phyloP scores from a whole-genome alignment of 2,329 filamentous ascomycete genomes.

The Tolypocladium ophioglossoides region DNA sequence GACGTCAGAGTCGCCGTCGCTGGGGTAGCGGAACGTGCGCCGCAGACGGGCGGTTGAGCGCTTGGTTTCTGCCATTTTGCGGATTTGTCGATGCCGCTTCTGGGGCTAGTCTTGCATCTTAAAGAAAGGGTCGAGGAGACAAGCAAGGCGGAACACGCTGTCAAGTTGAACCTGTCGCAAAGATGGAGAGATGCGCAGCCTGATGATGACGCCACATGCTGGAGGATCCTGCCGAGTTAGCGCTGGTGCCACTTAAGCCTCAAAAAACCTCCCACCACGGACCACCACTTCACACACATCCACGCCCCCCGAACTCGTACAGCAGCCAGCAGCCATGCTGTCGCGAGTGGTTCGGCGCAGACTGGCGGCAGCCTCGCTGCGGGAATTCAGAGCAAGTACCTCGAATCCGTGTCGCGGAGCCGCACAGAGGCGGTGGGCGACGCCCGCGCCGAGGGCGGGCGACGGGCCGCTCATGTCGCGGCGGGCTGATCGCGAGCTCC shows the following conservation, averaged over 20 bases:
- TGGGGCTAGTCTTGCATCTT: neutral
- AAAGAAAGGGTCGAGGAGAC: neutral
- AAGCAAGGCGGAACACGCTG: no score
- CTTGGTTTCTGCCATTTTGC: conserved; percentile 12
- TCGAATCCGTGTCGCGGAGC: conserved; percentile 5
- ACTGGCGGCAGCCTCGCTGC: conserved; percentile 11
- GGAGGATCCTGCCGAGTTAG: neutral
- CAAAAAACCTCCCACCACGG: conserved; percentile 1
- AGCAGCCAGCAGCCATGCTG: conserved; percentile 5
- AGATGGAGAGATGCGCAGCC: neutral
- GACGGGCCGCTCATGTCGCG: conserved; percentile 56
- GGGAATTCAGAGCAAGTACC: conserved; percentile 5
- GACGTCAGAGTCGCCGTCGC: conserved; percentile 40
- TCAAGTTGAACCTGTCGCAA: no score
- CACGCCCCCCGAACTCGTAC: neutral
- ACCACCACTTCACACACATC: neutral
- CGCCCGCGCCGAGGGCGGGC: conserved; percentile 46
- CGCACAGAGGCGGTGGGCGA: conserved; percentile 34
- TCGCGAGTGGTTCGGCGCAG: conserved; percentile 12
- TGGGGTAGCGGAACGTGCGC: conserved; percentile 68
- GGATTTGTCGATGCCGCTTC: neutral
- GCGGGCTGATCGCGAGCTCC: conserved; percentile 54
- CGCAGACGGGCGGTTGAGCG: conserved; percentile 50
- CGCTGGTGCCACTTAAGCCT: neutral
- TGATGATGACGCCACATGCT: neutral